Percentiles rank a stretch among this genome's conserved stretches.
These are phyloP conservation scores for Hygrophorus pudorinus DNA, from an alignment of 768 basidiomycete genomes.

Conservation along the genomic window DNA sequence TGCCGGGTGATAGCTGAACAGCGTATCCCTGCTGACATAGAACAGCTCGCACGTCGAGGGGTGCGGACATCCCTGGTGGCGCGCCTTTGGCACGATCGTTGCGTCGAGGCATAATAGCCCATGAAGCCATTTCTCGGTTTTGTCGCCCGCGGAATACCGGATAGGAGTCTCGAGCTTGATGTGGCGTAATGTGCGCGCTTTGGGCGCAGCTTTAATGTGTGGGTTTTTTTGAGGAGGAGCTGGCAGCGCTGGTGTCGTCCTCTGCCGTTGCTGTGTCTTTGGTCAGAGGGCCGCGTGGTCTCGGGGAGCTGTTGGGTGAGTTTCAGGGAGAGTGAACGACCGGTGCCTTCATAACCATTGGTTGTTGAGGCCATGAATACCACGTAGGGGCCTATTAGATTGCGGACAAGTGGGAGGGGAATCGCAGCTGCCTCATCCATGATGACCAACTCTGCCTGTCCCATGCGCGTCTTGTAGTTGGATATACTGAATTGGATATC, in stretches of 20 bases:
- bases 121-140: constrained; percentile 94
- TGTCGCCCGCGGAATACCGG: constrained; percentile 79
- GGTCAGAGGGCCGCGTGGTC: constrained; percentile 71
- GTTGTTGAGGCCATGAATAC: constrained; percentile 99
- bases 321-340: constrained; percentile 96
- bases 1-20: constrained; percentile 96
- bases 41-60: constrained; percentile 91
- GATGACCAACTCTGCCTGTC: constrained; percentile 94
- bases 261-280: constrained; percentile 46
- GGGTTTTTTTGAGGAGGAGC: constrained; percentile 46
- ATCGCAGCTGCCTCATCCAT: constrained; percentile 99
- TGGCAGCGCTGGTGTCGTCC: constrained; percentile 19
- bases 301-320: constrained; percentile 95
- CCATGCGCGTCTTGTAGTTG: constrained; percentile 95
- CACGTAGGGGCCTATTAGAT: constrained; percentile 91
- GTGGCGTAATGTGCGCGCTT: constrained; percentile 76
- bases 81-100: constrained; percentile 38
- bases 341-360: constrained; percentile 99
- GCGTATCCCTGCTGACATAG: constrained; percentile 90
- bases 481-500: constrained; percentile 65
- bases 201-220: constrained; percentile 44
- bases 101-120: constrained; percentile 85
- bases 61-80: constrained; percentile 77
- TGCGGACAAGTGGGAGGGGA: constrained; percentile 89
- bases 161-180: constrained; percentile 94